Percentiles rank a stretch among this genome's conserved stretches.
phyloP scores from a whole-genome alignment of 192 early-diverging fungal species.

The Mycoemilia scoparia region DNA sequence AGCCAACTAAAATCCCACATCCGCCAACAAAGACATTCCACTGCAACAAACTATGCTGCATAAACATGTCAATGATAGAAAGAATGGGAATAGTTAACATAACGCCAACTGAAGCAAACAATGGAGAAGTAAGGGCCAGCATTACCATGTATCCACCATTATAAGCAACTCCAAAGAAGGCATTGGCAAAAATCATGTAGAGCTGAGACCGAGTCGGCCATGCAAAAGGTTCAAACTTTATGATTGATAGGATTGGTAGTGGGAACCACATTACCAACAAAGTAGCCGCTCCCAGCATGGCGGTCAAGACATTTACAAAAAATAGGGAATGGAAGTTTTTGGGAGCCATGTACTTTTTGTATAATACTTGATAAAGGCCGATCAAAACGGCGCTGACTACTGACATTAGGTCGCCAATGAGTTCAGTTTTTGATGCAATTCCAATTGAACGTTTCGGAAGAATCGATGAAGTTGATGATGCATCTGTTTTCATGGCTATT shows the following conservation, averaged over 20 bases:
- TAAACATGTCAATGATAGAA: slow-evolving; percentile 34
- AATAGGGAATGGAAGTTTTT: slow-evolving; percentile 33
- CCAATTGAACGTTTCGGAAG: no score
- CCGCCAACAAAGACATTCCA: slow-evolving; percentile 34
- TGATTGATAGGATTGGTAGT: slow-evolving; percentile 43
- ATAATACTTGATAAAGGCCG: slow-evolving; percentile 65
- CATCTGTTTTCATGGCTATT: no score
- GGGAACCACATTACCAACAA: slow-evolving; percentile 49
- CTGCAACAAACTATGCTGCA: slow-evolving; percentile 29
- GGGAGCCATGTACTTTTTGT: slow-evolving; percentile 56
- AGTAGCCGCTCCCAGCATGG: slow-evolving; percentile 50
- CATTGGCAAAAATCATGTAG: slow-evolving; percentile 39
- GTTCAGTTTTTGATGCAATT: no score
- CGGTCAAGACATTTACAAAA: slow-evolving; percentile 57
- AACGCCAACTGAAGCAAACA: slow-evolving; percentile 61
- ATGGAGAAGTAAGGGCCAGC: slow-evolving; percentile 45
- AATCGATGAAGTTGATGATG: no score
- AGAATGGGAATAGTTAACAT: slow-evolving; percentile 66
- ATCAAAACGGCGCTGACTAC: slow-evolving; percentile 42
- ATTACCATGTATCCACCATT: slow-evolving; percentile 63
- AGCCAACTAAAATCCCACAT: slow-evolving; percentile 33
- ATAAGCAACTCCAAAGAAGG: slow-evolving; percentile 49
- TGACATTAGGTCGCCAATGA: slow-evolving; percentile 40
- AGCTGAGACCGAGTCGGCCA: slow-evolving; percentile 36
- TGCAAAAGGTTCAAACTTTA: slow-evolving; percentile 46